Conservation (phyloP, 495 filamentous ascomycete species). For the Penicillium antarcticum region DNA sequence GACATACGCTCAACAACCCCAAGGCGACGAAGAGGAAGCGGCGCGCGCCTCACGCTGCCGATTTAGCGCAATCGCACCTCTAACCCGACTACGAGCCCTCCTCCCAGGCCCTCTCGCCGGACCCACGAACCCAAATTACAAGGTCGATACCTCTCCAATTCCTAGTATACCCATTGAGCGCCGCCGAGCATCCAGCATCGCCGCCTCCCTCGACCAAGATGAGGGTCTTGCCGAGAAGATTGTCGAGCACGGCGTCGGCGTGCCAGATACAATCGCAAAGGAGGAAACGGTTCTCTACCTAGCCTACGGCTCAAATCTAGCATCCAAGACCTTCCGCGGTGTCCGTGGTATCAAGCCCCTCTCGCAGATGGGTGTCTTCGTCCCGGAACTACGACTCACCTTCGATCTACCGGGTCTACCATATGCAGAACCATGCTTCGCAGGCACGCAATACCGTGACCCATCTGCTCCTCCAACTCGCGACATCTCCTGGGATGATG, state of each 20-base stretch:
- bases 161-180: conserved; percentile 19
- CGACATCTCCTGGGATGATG: conserved; percentile 6
- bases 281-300: conserved; percentile 75
- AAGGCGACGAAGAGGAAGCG: conserved; percentile 1
- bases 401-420: conserved; percentile 87
- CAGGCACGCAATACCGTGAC: conserved; percentile 66
- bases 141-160: conserved; percentile 1
- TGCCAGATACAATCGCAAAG: conserved; percentile 1
- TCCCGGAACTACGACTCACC: conserved; percentile 69
- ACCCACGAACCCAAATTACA: background rate
- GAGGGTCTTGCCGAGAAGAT: conserved; percentile 25
- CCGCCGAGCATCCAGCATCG: conserved; percentile 16
- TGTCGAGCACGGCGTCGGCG: conserved; percentile 2
- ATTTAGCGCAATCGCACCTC: conserved; percentile 18
- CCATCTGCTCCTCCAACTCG: conserved; percentile 15
- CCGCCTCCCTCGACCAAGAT: conserved; percentile 22
- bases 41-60: conserved; percentile 5
- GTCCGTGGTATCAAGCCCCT: conserved; percentile 74
- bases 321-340: conserved; percentile 69
- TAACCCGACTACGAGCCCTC: conserved; percentile 11
- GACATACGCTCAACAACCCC: background rate
- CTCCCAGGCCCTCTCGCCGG: background rate
- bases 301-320: conserved; percentile 92
- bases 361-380: conserved; percentile 71
- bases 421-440: conserved; percentile 89